Percentiles rank a stretch among this genome's conserved stretches.
These are phyloP conservation scores for Pythium brassicae DNA, from an alignment of 352 stramenopile species.

Conservation along the genomic window DNA sequence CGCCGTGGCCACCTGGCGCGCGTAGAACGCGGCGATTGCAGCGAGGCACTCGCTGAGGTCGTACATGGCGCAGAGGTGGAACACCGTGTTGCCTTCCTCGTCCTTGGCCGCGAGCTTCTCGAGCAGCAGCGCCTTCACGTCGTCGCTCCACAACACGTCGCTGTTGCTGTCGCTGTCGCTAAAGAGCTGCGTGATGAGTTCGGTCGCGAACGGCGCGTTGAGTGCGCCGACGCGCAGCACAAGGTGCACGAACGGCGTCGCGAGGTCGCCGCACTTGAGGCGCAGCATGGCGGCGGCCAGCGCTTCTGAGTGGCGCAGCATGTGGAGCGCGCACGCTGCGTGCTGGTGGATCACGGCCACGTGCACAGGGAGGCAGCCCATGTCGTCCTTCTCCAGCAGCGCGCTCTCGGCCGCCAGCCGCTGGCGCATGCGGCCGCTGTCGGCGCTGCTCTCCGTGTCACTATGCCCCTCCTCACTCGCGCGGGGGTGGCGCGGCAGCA, in stretches of 20 bases:
- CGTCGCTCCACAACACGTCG: conserved; percentile 10
- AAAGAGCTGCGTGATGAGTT: conserved; percentile 37
- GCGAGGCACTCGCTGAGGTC: conserved; percentile 46
- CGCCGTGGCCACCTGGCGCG: conserved; percentile 18
- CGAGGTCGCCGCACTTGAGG: conserved; percentile 57
- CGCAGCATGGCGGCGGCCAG: conserved; percentile 65
- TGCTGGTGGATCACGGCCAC: conserved; percentile 62
- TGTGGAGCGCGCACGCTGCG: conserved; percentile 30
- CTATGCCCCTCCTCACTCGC: not conserved
- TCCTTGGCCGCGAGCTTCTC: conserved; percentile 50
- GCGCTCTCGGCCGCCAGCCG: conserved; percentile 47
- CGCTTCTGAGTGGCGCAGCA: conserved; percentile 59
- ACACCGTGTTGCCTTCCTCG: conserved; percentile 76
- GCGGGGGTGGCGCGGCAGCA: conserved; percentile 29
- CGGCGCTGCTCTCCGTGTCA: not conserved
- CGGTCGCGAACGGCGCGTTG: conserved; percentile 40
- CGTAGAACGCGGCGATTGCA: conserved; percentile 40
- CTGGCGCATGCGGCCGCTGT: conserved; percentile 13
- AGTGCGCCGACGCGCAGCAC: conserved; percentile 61
- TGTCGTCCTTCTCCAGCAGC: conserved; percentile 79
- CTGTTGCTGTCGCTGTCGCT: not conserved
- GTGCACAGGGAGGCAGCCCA: conserved; percentile 79
- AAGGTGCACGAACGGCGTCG: conserved; percentile 66
- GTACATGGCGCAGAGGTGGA: conserved; percentile 73
- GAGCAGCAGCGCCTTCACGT: conserved; percentile 44